Base-by-base conservation (phyloP, 495 filamentous ascomycete genomes). In the Staphylotrichum tortipilum region DNA sequence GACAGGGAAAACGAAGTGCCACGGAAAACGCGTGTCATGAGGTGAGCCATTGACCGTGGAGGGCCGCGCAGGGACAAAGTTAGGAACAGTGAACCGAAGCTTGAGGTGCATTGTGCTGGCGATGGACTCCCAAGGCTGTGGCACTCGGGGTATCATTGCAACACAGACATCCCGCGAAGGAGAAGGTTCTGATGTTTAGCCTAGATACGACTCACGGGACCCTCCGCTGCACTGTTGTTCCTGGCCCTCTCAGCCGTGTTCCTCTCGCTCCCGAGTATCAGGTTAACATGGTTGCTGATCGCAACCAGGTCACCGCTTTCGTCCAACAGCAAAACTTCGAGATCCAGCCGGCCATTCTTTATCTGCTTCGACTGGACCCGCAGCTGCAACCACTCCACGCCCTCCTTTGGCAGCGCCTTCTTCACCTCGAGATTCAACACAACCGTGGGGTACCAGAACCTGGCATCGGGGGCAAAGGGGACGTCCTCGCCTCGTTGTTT, bases 371-470 rank as follows among this genome's bases (percentile, higher is more conserved):
- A 71, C 30, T 72, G 65, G 8, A 81, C 64, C 30, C 83, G 72
- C 47, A 74, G 68, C 59, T 78, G 81, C 41, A 89, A 58, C 83
- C 83, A 87, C 54, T 84, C 74, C 33, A 75, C 76, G 0, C 83
- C 82, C 22, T 68, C 68, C 14, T 63, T 60, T 6, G 81, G 81
- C 38, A 87, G 63, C 14, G 64, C 57, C 56, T 78, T 79, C 68
- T 88, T 87, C 41, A 83, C 65, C 53, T 88, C 83, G 22, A 88
- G 51, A 52, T 80, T 81, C 63, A 88, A 64, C 18, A 83, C 71
- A 14, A 92, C 65, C 3, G 86, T 94, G 0, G 86, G 87, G 67
- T 89, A 91, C 88, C 88, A 91, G 57, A 70, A 76, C 28, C 40
- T 30, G 0, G 35, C 35, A 24, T 51, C 47, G 2, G 35, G 36